Base-by-base conservation (phyloP, 1,139 yeast genomes). In the Hemisphaericaspora xylanilytica region DNA sequence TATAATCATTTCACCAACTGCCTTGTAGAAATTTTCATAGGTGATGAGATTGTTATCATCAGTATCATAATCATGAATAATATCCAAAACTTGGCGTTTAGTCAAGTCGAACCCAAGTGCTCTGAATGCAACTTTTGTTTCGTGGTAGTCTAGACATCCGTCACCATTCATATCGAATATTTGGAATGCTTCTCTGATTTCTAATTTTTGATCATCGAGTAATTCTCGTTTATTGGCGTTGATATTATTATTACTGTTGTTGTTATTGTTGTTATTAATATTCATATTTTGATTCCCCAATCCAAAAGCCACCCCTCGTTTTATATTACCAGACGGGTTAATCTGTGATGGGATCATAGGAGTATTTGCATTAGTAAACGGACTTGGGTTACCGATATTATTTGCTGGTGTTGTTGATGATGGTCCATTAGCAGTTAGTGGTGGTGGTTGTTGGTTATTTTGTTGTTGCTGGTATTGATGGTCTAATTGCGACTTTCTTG, bases 151-250 rank as follows among this genome's bases (percentile, higher is more conserved):
- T 45, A 94, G 70, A 46, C 75, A 77, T 11, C 96, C 96, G 59
- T 92, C 98, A 42, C 81, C 82, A 58, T 92, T 88, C 82, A 88
- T 84, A 55, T 92, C 98, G 60, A 94, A 94, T 32, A 92, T 70
- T 37, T 85, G 79, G 58, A 94, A 94, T 49, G 97, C 98, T 58
- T 92, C 97, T 46, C 90, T 72, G 49, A 92, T 89, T 57, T 92
- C 97, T 53, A 85, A 94, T 50, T 84, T 83, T 59, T 92, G 97
- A 53, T 90, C 97, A 39, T 87, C 90, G 37, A 89, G 70, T 39
- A 90, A 70, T 52, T 88, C 95, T 38, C 36, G 12, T 35, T 27
- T 11, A 40, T 22, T 22, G n/a, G 9, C 4, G n/a, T 4, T 22
- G n/a, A 9, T 4, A 22, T 22, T 22, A 22, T 28, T 33, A 17